These are phyloP conservation scores for Boletus pseudo-olivaceus DNA, from an alignment of 768 basidiomycete genomes.

Conservation along the genomic window DNA sequence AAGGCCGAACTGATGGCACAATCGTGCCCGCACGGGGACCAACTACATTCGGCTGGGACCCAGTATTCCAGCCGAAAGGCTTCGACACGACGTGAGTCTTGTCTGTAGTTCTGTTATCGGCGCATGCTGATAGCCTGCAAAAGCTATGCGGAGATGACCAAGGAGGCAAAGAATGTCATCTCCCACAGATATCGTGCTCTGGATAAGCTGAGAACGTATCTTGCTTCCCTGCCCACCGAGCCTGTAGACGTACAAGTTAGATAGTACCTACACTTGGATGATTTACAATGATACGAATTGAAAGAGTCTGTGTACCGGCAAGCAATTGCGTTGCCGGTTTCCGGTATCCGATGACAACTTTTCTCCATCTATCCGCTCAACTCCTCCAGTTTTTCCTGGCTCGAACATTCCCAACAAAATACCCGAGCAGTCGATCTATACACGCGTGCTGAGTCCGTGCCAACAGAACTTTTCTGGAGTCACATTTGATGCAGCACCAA, in stretches of 20 bases:
- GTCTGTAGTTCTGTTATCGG: not conserved
- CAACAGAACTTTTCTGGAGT: not conserved
- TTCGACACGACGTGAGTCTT: constrained; percentile 69
- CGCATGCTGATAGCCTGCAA: not conserved
- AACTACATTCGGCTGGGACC: constrained; percentile 85
- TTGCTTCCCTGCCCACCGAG: constrained; percentile 20
- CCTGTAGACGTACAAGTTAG: not conserved
- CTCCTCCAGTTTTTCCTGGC: not conserved
- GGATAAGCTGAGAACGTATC: constrained; percentile 48
- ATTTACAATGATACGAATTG: not conserved
- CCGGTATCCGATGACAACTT: constrained; percentile 17
- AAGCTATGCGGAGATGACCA: constrained; percentile 68
- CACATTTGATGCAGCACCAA: not conserved
- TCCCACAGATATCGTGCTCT: constrained; percentile 66
- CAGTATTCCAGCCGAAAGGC: constrained; percentile 75
- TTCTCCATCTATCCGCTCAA: not conserved
- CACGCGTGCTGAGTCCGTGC: not conserved
- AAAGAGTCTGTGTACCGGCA: not conserved
- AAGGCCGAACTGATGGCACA: constrained; percentile 84
- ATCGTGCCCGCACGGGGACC: constrained; percentile 86
- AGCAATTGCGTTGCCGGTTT: constrained; percentile 11
- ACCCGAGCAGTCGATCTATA: not conserved
- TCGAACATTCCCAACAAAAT: not conserved
- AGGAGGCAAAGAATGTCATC: constrained; percentile 58
- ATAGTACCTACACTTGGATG: not conserved